Evolutionary conservation across 1,284 basidiomycete genomes (phyloP), one percentile per base, ranked within the genome.

Genomic region (Microstroma glucosiphilum): DNA sequence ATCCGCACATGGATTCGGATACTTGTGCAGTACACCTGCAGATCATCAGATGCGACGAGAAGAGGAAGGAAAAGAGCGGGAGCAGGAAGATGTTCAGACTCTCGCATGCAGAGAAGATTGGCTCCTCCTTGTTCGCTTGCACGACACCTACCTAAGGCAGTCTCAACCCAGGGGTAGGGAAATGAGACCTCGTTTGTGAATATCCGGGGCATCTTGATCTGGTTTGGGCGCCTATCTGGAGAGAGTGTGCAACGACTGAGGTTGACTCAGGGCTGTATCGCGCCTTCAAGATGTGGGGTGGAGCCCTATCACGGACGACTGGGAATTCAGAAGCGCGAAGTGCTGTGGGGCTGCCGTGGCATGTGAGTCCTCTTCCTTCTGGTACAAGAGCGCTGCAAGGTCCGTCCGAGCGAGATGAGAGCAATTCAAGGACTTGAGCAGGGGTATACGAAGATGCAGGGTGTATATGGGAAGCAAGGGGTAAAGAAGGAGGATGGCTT

Each of bases 1-100:
- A 8, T 89, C 86, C 75, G 92, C 91, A 74, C 89, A 88, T 55
- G 91, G 89, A 79, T 96, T 96, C 56, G 92, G 92, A 80, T 96
- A 96, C 83, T 96, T 96, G 72, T 90, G 88, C 82, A 91, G 90
- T 57, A 87, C 85, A 85, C 90, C 91, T 60, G 89, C 9, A 37
- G 3, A 37, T 9, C 30, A 9, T 37, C 30, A 37, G 30, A 37
- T 4, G 30, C 9, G 17, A 13, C 9, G 9, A n/a, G 46, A 7
- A 23, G 23, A 48, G 3, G 46, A 12, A 7, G 46, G 6, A 12
- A 19, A 7, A 7, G 41, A 19, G 51, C 6, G 51, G 25, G 17
- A 19, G 15, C 2, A 54, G 11, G 17, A 4, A 26, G 19, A 6
- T 15, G 30, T 37, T 37, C 30, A 37, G 30, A 13, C 4, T 57